Conservation (phyloP, 306 rosid species). For the Hippophae rhamnoides region DNA sequence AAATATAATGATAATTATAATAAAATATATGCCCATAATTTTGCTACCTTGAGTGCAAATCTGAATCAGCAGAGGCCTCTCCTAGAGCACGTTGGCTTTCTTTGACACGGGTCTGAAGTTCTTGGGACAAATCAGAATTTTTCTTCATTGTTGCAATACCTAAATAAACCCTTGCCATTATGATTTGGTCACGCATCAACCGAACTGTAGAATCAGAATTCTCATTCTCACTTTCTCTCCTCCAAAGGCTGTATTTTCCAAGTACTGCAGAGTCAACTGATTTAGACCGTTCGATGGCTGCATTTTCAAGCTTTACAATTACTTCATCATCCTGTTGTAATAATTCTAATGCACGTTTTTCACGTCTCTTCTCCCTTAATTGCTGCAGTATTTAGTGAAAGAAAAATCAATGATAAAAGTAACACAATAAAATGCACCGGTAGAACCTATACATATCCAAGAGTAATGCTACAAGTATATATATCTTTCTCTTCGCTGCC, state of each 20-base stretch:
- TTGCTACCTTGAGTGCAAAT: constrained; percentile 58
- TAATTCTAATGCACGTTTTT: constrained; percentile 68
- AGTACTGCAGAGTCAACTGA: constrained; percentile 67
- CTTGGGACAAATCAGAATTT: constrained; percentile 39
- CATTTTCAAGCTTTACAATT: constrained; percentile 65
- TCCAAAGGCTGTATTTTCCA: constrained; percentile 91
- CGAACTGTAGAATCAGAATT: constrained; percentile 65
- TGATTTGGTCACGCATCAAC: constrained; percentile 82
- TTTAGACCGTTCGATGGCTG: constrained; percentile 80
- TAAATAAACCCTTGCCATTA: constrained; percentile 85
- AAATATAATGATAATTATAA: constrained; percentile 3
- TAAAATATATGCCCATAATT: constrained; percentile 11
- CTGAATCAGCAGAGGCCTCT: constrained; percentile 59
- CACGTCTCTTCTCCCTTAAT: constrained; percentile 58
- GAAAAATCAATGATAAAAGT: constrained; percentile 5
- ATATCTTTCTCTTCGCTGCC: too few relatives aligned
- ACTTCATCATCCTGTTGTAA: constrained; percentile 46
- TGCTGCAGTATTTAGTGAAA: constrained; percentile 42
- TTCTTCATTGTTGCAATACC: constrained; percentile 70
- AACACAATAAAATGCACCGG: neutral
- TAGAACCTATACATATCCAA: constrained; percentile 1
- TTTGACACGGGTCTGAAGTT: constrained; percentile 46
- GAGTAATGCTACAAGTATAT: neutral
- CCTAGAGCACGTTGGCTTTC: constrained; percentile 68
- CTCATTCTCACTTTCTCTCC: constrained; percentile 75